Percentiles rank a stretch among this genome's conserved stretches.
Conservation (phyloP, 1,284 basidiomycete species). For the Phellinidium pouzarii region DNA sequence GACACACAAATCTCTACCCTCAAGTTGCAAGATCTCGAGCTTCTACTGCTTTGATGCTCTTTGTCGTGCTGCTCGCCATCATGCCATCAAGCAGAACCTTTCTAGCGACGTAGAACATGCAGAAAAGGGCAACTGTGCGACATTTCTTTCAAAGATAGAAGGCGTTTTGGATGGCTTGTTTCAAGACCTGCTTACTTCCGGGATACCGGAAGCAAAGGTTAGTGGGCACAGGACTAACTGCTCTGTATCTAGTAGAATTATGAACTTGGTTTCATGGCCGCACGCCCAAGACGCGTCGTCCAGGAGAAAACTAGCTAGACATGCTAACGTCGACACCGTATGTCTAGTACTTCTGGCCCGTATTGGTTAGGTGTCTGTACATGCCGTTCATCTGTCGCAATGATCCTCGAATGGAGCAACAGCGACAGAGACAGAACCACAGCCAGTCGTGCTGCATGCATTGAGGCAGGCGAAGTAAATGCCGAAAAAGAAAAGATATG, state of each 20-base stretch:
- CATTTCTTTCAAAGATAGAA: constrained; percentile 81
- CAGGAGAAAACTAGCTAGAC: constrained; percentile 3
- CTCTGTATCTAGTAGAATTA: constrained; percentile 10
- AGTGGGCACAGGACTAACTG: constrained; percentile 34
- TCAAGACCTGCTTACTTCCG: constrained; percentile 65
- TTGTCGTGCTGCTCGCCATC: constrained; percentile 70
- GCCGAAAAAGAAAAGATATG: too few relatives aligned
- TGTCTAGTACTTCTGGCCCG: constrained; percentile 9
- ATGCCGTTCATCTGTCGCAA: constrained; percentile 1
- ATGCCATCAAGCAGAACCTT: constrained; percentile 58
- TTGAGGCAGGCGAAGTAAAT: constrained; percentile 5
- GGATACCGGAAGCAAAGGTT: constrained; percentile 73
- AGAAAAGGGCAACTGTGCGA: constrained; percentile 64
- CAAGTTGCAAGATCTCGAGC: constrained; percentile 68
- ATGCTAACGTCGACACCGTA: constrained; percentile 7
- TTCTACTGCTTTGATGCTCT: constrained; percentile 90
- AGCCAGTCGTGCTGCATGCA: not conserved
- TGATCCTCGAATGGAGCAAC: not conserved
- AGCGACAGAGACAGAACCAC: not conserved
- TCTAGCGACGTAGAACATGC: constrained; percentile 48
- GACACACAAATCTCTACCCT: constrained; percentile 70
- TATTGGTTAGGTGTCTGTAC: constrained; percentile 8
- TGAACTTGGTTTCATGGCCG: constrained; percentile 13
- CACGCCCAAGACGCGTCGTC: not conserved
- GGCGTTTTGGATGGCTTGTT: constrained; percentile 80